Evolutionary conservation across 2,329 filamentous ascomycete species (phyloP).

Genomic region (Cladosporium sp.): DNA sequence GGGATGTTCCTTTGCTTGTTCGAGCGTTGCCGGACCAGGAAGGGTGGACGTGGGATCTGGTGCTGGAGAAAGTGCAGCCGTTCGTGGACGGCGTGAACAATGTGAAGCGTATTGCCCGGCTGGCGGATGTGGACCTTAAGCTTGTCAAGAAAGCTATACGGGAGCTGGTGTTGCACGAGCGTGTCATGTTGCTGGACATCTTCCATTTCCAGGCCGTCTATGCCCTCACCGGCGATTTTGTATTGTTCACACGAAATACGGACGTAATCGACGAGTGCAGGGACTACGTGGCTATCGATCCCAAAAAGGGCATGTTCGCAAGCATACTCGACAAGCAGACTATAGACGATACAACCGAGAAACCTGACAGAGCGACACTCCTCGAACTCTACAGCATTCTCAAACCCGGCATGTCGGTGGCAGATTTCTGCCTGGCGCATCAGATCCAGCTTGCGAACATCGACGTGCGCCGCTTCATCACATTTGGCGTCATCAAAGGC

Average conservation of each 20-base stretch:
- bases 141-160: conserved; percentile 82
- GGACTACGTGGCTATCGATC: conserved; percentile 65
- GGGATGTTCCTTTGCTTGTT: conserved; percentile 82
- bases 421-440: conserved; percentile 79
- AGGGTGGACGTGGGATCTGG: conserved; percentile 71
- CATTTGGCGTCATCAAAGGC: conserved; percentile 94
- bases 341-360: neutral
- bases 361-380: conserved; percentile 42
- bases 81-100: conserved; percentile 90
- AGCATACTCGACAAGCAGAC: neutral
- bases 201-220: conserved; percentile 95
- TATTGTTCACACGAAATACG: conserved; percentile 71
- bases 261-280: conserved; percentile 83
- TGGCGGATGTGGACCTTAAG: conserved; percentile 80
- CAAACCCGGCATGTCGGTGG: conserved; percentile 74
- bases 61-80: conserved; percentile 72
- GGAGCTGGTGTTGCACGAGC: conserved; percentile 90
- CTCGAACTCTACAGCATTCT: conserved; percentile 84
- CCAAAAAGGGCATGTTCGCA: conserved; percentile 15
- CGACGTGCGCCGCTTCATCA: conserved; percentile 86
- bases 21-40: conserved; percentile 47
- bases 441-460: conserved; percentile 68
- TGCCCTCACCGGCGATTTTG: conserved; percentile 73
- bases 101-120: conserved; percentile 77
- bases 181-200: conserved; percentile 83